Evolutionary conservation across 768 basidiomycete genomes (phyloP).

Genomic region (Suillus spraguei): DNA sequence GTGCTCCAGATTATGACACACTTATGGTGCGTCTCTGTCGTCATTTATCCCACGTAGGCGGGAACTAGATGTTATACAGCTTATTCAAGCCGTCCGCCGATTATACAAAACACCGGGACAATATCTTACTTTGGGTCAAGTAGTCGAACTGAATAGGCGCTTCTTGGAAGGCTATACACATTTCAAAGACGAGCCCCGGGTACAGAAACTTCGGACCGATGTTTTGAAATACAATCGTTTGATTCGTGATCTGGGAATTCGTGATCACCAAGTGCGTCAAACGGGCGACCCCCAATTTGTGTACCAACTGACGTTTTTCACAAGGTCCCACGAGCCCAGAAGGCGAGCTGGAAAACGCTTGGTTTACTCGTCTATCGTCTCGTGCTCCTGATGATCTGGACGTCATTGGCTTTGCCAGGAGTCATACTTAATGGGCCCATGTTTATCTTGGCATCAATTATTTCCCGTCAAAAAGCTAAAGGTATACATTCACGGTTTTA

Average conservation of each 20-base stretch:
- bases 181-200: constrained; percentile 90
- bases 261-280: constrained; percentile 84
- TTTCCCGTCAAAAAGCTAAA: constrained; percentile 88
- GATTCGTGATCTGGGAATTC: constrained; percentile 85
- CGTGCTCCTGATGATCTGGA: constrained; percentile 78
- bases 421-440: constrained; percentile 91
- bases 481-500: constrained; percentile 42
- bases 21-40: constrained; percentile 73
- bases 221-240: constrained; percentile 91
- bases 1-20: constrained; percentile 97
- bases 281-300: constrained; percentile 4
- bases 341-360: constrained; percentile 84
- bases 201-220: constrained; percentile 76
- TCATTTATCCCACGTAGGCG: background rate
- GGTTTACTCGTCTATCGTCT: constrained; percentile 84
- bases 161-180: constrained; percentile 91
- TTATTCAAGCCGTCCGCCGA: constrained; percentile 93
- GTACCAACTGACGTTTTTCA: constrained; percentile 6
- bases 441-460: constrained; percentile 86
- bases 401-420: constrained; percentile 84
- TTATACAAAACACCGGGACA: constrained; percentile 95
- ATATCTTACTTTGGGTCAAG: constrained; percentile 91
- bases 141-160: constrained; percentile 91
- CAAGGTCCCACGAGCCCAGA: constrained; percentile 85
- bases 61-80: constrained; percentile 42